phyloP scores from a whole-genome alignment of 2,329 filamentous ascomycete genomes.

The Tolypocladium paradoxum region DNA sequence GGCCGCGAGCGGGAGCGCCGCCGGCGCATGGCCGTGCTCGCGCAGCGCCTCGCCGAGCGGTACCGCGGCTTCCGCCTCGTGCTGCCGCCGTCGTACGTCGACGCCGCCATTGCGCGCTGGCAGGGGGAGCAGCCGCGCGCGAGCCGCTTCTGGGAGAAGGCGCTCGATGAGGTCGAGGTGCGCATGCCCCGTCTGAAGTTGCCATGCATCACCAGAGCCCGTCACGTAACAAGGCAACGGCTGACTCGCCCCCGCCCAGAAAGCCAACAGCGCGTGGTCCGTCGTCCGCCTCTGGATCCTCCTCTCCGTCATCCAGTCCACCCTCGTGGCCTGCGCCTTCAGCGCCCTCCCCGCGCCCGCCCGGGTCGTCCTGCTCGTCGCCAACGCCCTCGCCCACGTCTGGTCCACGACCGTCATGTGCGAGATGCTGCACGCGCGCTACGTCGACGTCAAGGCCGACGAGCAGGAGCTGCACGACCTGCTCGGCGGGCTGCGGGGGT shows the following conservation, averaged over 20 bases:
- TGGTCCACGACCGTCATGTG: conserved; percentile 6
- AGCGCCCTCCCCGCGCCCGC: neutral
- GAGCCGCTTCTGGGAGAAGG: conserved; percentile 8
- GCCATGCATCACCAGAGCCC: too few relatives aligned
- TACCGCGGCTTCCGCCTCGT: conserved; percentile 1
- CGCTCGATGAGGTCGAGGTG: conserved; percentile 9
- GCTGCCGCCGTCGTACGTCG: conserved; percentile 5
- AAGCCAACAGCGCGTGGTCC: neutral
- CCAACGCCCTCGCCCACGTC: conserved; percentile 4
- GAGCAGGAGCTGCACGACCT: conserved; percentile 9
- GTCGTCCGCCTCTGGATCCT: neutral
- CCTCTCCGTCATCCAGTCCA: neutral
- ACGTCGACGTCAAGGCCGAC: conserved; percentile 5
- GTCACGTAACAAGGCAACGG: too few relatives aligned
- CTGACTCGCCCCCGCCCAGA: too few relatives aligned
- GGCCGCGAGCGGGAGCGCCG: conserved; percentile 1
- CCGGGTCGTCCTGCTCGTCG: conserved; percentile 2
- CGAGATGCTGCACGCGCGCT: conserved; percentile 6
- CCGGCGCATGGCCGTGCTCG: conserved; percentile 5
- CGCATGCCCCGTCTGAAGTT: too few relatives aligned
- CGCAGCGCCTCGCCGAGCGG: conserved; percentile 3
- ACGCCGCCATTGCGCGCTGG: conserved; percentile 2
- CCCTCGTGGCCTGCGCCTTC: neutral
- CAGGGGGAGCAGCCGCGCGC: conserved; percentile 1
- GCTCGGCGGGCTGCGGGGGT: conserved; percentile 3